phyloP scores from a whole-genome alignment of 1,284 basidiomycete genomes.

The Bjerkandera adusta region DNA sequence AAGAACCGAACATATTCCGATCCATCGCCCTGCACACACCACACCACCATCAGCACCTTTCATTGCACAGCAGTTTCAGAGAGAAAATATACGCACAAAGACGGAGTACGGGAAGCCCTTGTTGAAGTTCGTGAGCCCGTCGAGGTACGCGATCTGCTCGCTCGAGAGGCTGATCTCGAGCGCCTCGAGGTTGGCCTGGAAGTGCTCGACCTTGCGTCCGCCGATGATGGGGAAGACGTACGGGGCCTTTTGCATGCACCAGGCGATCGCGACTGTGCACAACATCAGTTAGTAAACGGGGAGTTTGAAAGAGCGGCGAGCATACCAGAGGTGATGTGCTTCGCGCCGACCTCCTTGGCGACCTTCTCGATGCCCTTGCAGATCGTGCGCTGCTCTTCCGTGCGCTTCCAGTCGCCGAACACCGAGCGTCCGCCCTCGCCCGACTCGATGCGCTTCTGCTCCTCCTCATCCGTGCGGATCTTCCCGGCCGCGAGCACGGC shows the following conservation, averaged over 20 bases:
- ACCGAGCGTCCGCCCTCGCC: conserved; percentile 25
- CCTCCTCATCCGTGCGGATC: conserved; percentile 28
- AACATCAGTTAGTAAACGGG: neutral
- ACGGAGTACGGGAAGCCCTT: conserved; percentile 20
- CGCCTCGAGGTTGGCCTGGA: conserved; percentile 21
- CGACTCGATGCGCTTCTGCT: conserved; percentile 21
- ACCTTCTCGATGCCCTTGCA: conserved; percentile 24
- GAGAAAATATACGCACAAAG: conserved; percentile 13
- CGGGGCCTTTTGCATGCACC: conserved; percentile 22
- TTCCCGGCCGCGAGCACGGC: conserved; percentile 28
- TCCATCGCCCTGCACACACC: conserved; percentile 18
- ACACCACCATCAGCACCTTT: neutral
- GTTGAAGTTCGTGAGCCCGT: conserved; percentile 17
- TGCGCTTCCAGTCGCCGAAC: conserved; percentile 24
- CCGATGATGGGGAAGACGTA: conserved; percentile 25
- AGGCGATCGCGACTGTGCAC: conserved; percentile 22
- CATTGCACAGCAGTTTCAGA: neutral
- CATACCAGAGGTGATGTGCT: conserved; percentile 21
- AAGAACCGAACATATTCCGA: conserved; percentile 10
- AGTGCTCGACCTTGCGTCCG: conserved; percentile 26
- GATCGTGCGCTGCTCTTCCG: conserved; percentile 20
- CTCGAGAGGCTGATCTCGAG: conserved; percentile 21
- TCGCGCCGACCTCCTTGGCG: conserved; percentile 21
- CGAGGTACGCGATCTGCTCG: conserved; percentile 21
- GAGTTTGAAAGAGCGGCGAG: neutral